Percentiles rank a stretch among this genome's conserved stretches.
These are phyloP conservation scores for Fusarium proliferatum DNA, from an alignment of 2,329 filamentous ascomycete genomes.

Conservation along the genomic window DNA sequence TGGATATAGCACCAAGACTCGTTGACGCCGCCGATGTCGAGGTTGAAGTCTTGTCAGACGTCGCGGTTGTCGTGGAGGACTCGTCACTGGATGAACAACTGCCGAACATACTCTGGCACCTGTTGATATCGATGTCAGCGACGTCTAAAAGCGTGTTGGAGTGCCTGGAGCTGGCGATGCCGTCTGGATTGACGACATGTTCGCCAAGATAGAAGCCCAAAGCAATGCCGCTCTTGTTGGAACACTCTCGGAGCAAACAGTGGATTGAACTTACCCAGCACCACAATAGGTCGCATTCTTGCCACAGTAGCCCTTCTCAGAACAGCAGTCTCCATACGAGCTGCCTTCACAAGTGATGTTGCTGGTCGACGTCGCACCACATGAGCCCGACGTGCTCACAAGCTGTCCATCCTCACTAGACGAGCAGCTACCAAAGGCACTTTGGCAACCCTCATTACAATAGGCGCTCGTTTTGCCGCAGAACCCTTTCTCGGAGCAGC, in stretches of 20 bases:
- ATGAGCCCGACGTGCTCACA: neutral
- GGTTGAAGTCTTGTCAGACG: neutral
- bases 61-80: neutral
- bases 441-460: neutral
- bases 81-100: neutral
- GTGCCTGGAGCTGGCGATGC: neutral
- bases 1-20: neutral
- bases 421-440: neutral
- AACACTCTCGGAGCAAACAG: rapidly evolving
- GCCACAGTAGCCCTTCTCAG: neutral
- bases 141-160: rapidly evolving
- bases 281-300: neutral
- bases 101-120: neutral
- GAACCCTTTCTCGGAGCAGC: neutral
- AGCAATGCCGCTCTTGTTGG: rapidly evolving
- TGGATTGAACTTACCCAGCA: neutral
- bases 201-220: neutral
- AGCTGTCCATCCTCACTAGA: neutral
- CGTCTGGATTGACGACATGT: neutral
- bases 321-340: neutral
- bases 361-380: neutral
- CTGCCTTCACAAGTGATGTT: neutral
- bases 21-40: neutral
- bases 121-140: neutral
- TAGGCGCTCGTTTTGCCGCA: neutral